These are phyloP conservation scores for Pseudonitzschia multiseries DNA, from an alignment of 108 stramenopile genomes.

Conservation along the genomic window DNA sequence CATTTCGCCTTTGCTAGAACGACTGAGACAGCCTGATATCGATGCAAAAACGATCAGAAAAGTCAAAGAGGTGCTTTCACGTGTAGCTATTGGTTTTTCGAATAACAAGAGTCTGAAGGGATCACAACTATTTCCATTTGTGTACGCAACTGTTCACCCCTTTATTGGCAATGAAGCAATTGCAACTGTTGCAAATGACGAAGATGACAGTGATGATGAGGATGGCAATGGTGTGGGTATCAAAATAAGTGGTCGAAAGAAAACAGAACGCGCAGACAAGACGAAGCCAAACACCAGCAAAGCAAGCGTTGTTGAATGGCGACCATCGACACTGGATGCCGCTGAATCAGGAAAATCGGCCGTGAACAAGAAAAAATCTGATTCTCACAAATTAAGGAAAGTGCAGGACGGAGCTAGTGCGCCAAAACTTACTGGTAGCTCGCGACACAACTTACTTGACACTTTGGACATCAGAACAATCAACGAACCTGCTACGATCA, in stretches of 20 bases:
- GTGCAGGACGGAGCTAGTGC: constrained; percentile 81
- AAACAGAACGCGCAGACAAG: neutral
- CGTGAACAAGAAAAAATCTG: constrained; percentile 44
- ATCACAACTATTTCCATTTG: constrained; percentile 74
- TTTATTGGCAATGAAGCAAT: constrained; percentile 40
- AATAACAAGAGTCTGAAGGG: constrained; percentile 81
- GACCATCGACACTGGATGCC: constrained; percentile 56
- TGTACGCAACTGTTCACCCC: constrained; percentile 76
- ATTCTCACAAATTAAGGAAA: constrained; percentile 38
- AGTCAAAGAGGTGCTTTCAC: constrained; percentile 81
- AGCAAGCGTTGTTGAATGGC: constrained; percentile 69
- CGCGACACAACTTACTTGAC: constrained; percentile 48
- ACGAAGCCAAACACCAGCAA: constrained; percentile 5
- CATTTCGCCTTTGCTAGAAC: constrained; percentile 72
- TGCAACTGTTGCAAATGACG: constrained; percentile 25
- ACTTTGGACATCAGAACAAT: constrained; percentile 24
- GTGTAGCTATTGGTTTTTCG: constrained; percentile 87
- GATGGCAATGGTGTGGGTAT: constrained; percentile 51
- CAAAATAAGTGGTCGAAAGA: constrained; percentile 46
- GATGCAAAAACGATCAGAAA: constrained; percentile 53
- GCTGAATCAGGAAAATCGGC: constrained; percentile 53
- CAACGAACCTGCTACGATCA: constrained; percentile 72
- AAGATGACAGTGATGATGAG: constrained; percentile 37
- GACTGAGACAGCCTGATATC: constrained; percentile 57
- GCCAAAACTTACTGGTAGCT: constrained; percentile 83